Evolutionary conservation across 2,329 filamentous ascomycete genomes (phyloP).

Genomic region (Trichoderma asperellum): DNA sequence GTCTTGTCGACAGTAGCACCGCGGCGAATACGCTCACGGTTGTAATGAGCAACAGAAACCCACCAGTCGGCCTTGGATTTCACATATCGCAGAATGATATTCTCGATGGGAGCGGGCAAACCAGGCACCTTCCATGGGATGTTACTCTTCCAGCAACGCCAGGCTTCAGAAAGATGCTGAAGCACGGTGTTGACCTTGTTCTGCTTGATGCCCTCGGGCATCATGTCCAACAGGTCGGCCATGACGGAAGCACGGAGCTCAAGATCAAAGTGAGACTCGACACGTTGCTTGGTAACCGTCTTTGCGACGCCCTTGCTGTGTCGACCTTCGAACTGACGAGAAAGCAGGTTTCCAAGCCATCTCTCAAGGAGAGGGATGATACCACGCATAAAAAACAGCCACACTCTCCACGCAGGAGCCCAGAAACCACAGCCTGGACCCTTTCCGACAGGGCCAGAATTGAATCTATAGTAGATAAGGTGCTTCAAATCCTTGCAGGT

Average conservation of each 20-base stretch:
- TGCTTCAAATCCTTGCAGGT: conserved; percentile 99
- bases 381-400: conserved; percentile 98
- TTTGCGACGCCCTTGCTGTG: conserved; percentile 99
- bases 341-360: conserved; percentile 96
- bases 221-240: conserved; percentile 99
- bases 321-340: conserved; percentile 95
- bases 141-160: conserved; percentile 99
- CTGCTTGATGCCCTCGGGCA: conserved; percentile 99
- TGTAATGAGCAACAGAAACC: conserved; percentile 99
- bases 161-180: conserved; percentile 95
- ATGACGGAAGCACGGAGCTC: conserved; percentile 97
- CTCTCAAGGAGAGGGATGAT: conserved; percentile 95
- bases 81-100: conserved; percentile 97
- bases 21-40: conserved; percentile 92
- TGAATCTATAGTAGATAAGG: conserved; percentile 98
- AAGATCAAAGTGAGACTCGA: conserved; percentile 97
- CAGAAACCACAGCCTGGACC: conserved; percentile 98
- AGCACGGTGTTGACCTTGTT: conserved; percentile 98
- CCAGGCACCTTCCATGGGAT: conserved; percentile 99
- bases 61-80: conserved; percentile 99
- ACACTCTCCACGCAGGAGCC: conserved; percentile 97
- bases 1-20: conserved; percentile 99
- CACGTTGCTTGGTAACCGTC: conserved; percentile 98
- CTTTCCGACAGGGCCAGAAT: conserved; percentile 94
- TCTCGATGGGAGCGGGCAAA: conserved; percentile 94